phyloP scores from a whole-genome alignment of 2,329 filamentous ascomycete genomes.

The Talaromyces sp. region DNA sequence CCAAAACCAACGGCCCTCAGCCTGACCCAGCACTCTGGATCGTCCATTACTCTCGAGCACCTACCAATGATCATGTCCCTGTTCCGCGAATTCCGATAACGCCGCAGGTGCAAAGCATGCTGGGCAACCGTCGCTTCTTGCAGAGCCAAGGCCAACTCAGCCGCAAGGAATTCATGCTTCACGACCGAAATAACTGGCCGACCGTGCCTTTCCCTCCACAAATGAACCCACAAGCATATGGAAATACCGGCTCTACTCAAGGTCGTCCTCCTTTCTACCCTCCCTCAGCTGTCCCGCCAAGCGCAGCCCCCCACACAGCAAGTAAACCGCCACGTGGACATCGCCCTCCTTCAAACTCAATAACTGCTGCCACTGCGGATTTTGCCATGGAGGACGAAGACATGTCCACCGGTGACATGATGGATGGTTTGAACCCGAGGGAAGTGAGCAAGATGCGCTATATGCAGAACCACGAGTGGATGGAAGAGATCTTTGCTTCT shows the following conservation, averaged over 20 bases:
- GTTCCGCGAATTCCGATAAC: slow-evolving; percentile 58
- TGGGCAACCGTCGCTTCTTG: slow-evolving; percentile 59
- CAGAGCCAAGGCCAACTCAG: slow-evolving; percentile 77
- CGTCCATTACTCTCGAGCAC: slow-evolving; percentile 81
- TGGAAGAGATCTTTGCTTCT: slow-evolving; percentile 94
- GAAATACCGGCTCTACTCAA: slow-evolving; percentile 33
- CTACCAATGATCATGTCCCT: slow-evolving; percentile 73
- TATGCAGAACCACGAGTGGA: slow-evolving; percentile 96
- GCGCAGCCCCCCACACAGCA: slow-evolving; percentile 30
- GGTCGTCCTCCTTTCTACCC: slow-evolving; percentile 42
- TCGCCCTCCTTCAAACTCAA: slow-evolving; percentile 43
- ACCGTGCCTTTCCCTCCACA: slow-evolving; percentile 70
- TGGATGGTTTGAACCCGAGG: slow-evolving; percentile 84
- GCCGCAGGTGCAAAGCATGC: slow-evolving; percentile 44
- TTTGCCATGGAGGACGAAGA: slow-evolving; percentile 80
- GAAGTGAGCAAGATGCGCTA: slow-evolving; percentile 88
- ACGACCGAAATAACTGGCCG: slow-evolving; percentile 88
- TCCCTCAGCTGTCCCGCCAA: slow-evolving; percentile 31
- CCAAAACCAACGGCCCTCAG: slow-evolving; percentile 68
- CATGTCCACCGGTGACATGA: slow-evolving; percentile 79
- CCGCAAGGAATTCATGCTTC: slow-evolving; percentile 92
- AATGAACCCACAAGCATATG: slow-evolving; percentile 51
- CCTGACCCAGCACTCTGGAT: slow-evolving; percentile 86
- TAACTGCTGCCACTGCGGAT: slow-evolving; percentile 46
- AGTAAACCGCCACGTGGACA: slow-evolving; percentile 39